Conservation (phyloP, 2,329 filamentous ascomycete genomes). For the Herpotrichia juniperi region DNA sequence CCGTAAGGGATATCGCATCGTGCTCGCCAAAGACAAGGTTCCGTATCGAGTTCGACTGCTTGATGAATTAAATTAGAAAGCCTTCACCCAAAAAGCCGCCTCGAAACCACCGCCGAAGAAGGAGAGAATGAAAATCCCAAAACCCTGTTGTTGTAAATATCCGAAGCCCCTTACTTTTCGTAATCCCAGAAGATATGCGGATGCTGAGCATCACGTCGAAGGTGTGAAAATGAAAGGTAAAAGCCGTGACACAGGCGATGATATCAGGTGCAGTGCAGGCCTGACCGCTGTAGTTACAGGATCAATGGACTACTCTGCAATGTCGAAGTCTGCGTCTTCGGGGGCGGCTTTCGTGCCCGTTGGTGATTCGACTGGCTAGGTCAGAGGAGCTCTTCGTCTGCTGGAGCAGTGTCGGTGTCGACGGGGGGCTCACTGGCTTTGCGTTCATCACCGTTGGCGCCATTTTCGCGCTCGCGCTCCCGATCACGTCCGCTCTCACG, state of each 20-base stretch:
- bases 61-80: conserved; percentile 41
- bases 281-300: conserved; percentile 15
- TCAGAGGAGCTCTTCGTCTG: conserved; percentile 29
- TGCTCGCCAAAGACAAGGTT: conserved; percentile 36
- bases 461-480: conserved; percentile 66
- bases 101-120: conserved; percentile 31
- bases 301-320: conserved; percentile 69
- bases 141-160: conserved; percentile 14
- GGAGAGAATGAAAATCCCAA: conserved; percentile 27
- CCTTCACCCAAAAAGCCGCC: conserved; percentile 25
- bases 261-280: conserved; percentile 15
- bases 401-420: conserved; percentile 18
- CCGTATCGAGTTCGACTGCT: conserved; percentile 43
- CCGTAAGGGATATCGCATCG: conserved; percentile 42
- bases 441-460: conserved; percentile 83
- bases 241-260: conserved; percentile 18
- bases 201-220: conserved; percentile 9
- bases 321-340: conserved; percentile 81
- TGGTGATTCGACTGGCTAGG: conserved; percentile 61
- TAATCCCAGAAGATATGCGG: conserved; percentile 6
- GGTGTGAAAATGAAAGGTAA: conserved; percentile 12
- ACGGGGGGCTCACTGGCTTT: conserved; percentile 68
- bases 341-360: conserved; percentile 78
- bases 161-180: conserved; percentile 16
- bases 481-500: conserved; percentile 54